These are phyloP conservation scores for Neohortaea acidophila DNA, from an alignment of 495 filamentous ascomycete species.

Conservation along the genomic window DNA sequence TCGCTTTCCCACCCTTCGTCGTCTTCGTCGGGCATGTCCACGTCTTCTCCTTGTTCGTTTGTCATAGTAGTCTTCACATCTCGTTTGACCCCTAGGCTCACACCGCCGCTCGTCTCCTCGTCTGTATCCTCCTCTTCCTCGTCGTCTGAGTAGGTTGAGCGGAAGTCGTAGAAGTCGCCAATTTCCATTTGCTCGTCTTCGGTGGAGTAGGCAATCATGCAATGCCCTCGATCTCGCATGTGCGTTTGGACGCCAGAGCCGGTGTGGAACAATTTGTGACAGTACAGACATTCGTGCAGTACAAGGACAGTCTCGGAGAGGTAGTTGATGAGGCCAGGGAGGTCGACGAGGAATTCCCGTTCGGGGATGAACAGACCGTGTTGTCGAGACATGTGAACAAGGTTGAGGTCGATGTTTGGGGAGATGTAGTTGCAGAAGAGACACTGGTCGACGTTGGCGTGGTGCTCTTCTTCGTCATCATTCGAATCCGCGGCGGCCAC, in stretches of 20 bases:
- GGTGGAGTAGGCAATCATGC: constrained; percentile 82
- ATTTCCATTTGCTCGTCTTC: constrained; percentile 88
- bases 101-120: constrained; percentile 36
- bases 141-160: constrained; percentile 76
- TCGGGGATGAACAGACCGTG: constrained; percentile 98
- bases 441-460: constrained; percentile 43
- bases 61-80: constrained; percentile 27
- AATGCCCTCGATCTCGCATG: constrained; percentile 93
- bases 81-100: constrained; percentile 41
- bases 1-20: constrained; percentile 83
- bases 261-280: constrained; percentile 59
- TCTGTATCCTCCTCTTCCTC: constrained; percentile 32
- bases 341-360: constrained; percentile 58
- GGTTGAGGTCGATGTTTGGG: constrained; percentile 53
- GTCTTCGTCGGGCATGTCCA: constrained; percentile 31
- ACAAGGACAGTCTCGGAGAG: constrained; percentile 59
- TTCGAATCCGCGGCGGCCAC: constrained; percentile 10
- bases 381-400: constrained; percentile 74
- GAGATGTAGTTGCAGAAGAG: constrained; percentile 82
- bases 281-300: constrained; percentile 69
- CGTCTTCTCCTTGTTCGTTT: constrained; percentile 14
- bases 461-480: constrained; percentile 22
- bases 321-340: constrained; percentile 67
- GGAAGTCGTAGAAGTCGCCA: constrained; percentile 97
- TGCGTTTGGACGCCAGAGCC: constrained; percentile 70